These are phyloP conservation scores for Trichophyton equinum DNA, from an alignment of 2,329 filamentous ascomycete genomes.

Conservation along the genomic window DNA sequence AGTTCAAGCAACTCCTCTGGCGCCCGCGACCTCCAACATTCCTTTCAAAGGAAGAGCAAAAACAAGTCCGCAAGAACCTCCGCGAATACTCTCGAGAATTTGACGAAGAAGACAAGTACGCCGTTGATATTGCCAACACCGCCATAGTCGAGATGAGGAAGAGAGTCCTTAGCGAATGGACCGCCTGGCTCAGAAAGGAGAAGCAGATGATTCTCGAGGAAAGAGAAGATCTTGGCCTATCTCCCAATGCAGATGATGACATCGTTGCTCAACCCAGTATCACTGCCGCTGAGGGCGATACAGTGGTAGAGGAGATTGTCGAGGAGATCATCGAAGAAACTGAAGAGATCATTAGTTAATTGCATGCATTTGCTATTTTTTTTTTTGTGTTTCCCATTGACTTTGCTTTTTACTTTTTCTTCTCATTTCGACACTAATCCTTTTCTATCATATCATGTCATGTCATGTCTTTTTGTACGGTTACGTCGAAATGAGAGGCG, in stretches of 20 bases:
- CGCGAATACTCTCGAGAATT: constrained; percentile 92
- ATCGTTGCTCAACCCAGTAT: constrained; percentile 40
- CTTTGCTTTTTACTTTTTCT: not conserved
- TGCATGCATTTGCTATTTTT: not conserved
- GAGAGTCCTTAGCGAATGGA: constrained; percentile 75
- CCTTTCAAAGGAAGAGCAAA: constrained; percentile 92
- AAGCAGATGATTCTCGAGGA: constrained; percentile 62
- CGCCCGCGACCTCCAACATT: constrained; percentile 83
- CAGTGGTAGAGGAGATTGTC: constrained; percentile 77
- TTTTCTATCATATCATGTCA: constrained; percentile 5
- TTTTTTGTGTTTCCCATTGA: not conserved
- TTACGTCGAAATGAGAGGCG: constrained; percentile 6
- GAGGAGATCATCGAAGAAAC: constrained; percentile 72
- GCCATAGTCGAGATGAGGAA: constrained; percentile 84
- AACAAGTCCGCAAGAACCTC: constrained; percentile 94
- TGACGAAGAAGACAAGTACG: constrained; percentile 87
- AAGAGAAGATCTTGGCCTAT: constrained; percentile 53
- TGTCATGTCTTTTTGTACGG: constrained; percentile 4
- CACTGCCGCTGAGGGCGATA: constrained; percentile 52
- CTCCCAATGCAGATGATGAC: constrained; percentile 51
- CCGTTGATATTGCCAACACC: constrained; percentile 84
- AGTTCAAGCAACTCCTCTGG: constrained; percentile 97
- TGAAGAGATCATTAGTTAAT: constrained; percentile 57
- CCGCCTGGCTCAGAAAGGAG: constrained; percentile 64
- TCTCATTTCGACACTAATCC: constrained; percentile 4